phyloP scores from a whole-genome alignment of 73 alveolate species.

The Tetrahymena elliotti region DNA sequence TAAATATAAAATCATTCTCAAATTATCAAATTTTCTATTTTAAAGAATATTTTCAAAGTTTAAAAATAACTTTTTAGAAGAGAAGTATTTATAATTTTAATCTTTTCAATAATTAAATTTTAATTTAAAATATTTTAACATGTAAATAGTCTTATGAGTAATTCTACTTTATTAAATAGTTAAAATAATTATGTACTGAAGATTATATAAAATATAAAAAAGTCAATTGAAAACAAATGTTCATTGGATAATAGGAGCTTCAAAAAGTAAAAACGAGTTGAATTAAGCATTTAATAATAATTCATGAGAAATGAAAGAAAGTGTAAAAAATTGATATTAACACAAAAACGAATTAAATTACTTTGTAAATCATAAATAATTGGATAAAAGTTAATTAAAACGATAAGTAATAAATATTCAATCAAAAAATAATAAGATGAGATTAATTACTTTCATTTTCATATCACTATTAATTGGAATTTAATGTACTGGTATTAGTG shows the following conservation, averaged over 20 bases:
- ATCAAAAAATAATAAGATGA: neutral
- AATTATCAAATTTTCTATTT: no score
- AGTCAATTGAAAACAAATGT: no score
- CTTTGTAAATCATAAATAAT: neutral
- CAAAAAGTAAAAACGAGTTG: neutral
- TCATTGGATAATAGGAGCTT: neutral
- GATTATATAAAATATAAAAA: no score
- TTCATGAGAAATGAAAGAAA: neutral
- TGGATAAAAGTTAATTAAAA: neutral
- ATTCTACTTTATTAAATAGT: no score
- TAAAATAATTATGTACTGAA: no score
- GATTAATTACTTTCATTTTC: neutral
- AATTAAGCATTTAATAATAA: neutral
- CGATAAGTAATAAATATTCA: neutral
- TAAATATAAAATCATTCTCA: no score
- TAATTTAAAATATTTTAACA: no score
- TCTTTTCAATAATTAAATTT: no score
- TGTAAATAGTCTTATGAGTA: no score
- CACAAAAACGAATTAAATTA: neutral
- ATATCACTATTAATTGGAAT: neutral
- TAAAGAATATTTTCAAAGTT: no score
- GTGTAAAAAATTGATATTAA: neutral
- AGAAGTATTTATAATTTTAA: no score
- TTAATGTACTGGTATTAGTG: neutral
- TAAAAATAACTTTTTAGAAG: no score